Base-by-base conservation (phyloP, 1,284 basidiomycete genomes). In the Cutaneotrichosporon sp. region DNA sequence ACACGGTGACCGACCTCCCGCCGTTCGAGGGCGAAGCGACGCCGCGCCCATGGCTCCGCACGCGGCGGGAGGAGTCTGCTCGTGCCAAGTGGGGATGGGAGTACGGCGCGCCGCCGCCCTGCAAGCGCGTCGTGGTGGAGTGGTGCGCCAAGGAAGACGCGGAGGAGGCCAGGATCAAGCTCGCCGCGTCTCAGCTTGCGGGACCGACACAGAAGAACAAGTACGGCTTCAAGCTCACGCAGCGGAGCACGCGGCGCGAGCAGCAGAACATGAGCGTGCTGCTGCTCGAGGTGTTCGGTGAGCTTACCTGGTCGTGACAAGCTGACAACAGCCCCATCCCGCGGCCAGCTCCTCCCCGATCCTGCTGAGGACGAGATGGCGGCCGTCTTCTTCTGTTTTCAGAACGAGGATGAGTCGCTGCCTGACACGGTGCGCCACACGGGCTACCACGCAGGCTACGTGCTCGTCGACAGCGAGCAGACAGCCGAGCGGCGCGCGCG, bases 201-300 rank as follows among this genome's bases (percentile, higher is more conserved):
- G 87, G 87, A 1, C 86, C 87, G 9, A 95, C 92, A 0, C 92
- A 89, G 75, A 80, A 81, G 38, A 88, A 89, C 66, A 82, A 84
- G 16, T 89, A 86, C 72, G 89, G 88, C 1, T 81, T 87, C 71
- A 87, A 87, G 66, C 83, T 83, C 25, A 85, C 86, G 6, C 84
- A 86, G 33, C 79, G 79, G 14, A 80, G 59, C 69, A 72, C 80
- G 5, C 77, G 80, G 38, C 85, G 90, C 27, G 87, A 87, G 72
- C 86, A 84, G 60, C 87, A 89, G 67, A 84, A 85, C 72, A 92
- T 98, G 89, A 87, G 89, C 0, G 81, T 91, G 10, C 78, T 98
- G 49, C 87, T 89, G 3, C 74, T 97, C 51, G 95, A 98, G 76
- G 80, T 94, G 1, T 91, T 94, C 73, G 89, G 92, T 90, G 63